phyloP scores from a whole-genome alignment of 2,329 filamentous ascomycete genomes.

The Clarireedia monteithiana region DNA sequence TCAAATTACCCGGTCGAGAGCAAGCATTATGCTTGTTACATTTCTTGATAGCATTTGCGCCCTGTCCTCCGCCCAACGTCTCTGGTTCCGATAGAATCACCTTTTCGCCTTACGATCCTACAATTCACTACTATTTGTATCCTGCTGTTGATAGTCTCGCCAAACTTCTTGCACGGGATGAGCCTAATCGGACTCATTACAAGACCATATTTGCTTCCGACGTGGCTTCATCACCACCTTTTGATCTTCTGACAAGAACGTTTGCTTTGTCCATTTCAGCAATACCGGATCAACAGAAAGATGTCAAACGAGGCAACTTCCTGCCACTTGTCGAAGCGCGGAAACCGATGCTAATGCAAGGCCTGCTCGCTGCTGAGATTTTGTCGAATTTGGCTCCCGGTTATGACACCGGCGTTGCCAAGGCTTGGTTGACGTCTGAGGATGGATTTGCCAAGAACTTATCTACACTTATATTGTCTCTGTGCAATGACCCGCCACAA shows the following conservation, averaged over 20 bases:
- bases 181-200: conserved; percentile 83
- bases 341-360: conserved; percentile 87
- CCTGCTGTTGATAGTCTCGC: conserved; percentile 84
- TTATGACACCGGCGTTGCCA: conserved; percentile 64
- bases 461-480: conserved; percentile 63
- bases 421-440: conserved; percentile 72
- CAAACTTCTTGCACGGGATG: conserved; percentile 85
- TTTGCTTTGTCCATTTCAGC: conserved; percentile 84
- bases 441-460: conserved; percentile 80
- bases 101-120: conserved; percentile 75
- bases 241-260: conserved; percentile 76
- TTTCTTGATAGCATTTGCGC: conserved; percentile 86
- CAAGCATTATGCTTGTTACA: conserved; percentile 81
- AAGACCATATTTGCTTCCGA: conserved; percentile 74
- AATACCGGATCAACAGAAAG: conserved; percentile 63
- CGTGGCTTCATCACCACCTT: conserved; percentile 52
- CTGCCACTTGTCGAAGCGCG: conserved; percentile 69
- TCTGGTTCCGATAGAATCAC: conserved; percentile 50
- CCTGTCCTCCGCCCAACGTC: conserved; percentile 59
- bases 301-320: conserved; percentile 50
- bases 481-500: conserved; percentile 51
- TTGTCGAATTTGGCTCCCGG: conserved; percentile 66
- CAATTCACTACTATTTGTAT: conserved; percentile 78
- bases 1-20: conserved; percentile 78
- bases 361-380: conserved; percentile 83